Evolutionary conservation across 148 eudicot genomes (phyloP), one percentile per base, ranked within the genome.

Genomic region (Linanthus parryae): DNA sequence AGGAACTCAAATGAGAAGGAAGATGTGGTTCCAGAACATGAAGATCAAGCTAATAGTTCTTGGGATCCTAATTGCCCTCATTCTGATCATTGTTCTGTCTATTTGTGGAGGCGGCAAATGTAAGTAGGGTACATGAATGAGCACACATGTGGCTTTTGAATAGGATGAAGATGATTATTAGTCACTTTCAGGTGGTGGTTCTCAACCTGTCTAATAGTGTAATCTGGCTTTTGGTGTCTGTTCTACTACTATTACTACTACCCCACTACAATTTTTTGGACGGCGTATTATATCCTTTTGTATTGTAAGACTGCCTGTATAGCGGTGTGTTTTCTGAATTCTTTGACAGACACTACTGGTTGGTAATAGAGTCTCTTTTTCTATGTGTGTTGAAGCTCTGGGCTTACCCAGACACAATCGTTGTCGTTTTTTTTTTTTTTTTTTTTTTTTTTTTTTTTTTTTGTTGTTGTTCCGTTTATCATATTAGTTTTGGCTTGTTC

Each of bases 1-100:
- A 58, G 95, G 95, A 26, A 85, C 85, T 37, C 50, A 82, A 62
- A 72, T 85, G 50, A 85, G 85, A 65, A 72, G 83, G 48, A 85
- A 76, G 60, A 79, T 85, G 89, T 82, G 95, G 95, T 61, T 70
- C 28, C 73, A 82, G 62, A 85, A 85, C 43, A 85, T 85, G 95
- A 85, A 85, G 77, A 74, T 85, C 58, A 85, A 85, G 79, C 76
- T 85, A 35, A 73, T 85, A 27, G 88, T 82, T 41, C 48, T 76
- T 11, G 79, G 69, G 25, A 79, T 85, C 25, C 43, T 85, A 20
- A 27, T 79, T 38, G 85, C 83, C n/a, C 54, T 85, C 40, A 82
- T 85, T 56, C 67, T 85, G 44, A 69, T 79, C 52, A 70, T 85
- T 13, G 72, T 85, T 25, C 29, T 85, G 29, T 76, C 89, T 14